A percentile compares a stretch with the other conserved stretches of the same genome.
Conservation (phyloP, 192 early-diverging fungal genomes). For the Coemansia sp. region DNA sequence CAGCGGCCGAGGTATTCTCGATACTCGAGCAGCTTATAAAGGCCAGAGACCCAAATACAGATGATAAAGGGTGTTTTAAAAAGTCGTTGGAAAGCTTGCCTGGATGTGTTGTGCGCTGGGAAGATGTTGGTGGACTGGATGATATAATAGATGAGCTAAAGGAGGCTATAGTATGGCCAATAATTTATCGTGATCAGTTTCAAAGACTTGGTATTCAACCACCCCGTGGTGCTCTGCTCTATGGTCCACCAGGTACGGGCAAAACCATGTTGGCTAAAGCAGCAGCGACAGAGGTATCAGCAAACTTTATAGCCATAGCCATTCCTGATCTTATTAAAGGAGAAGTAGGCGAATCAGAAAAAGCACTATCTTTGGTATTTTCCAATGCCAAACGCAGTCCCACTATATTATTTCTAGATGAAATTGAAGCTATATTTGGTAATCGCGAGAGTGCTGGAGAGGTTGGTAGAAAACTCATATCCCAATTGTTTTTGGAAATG, state of each 20-base stretch:
- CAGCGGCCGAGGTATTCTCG: conserved; percentile 25
- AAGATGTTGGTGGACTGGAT: conserved; percentile 77
- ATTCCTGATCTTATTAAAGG: conserved; percentile 84
- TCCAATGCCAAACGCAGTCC: conserved; percentile 67
- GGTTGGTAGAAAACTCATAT: conserved; percentile 69
- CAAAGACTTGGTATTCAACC: conserved; percentile 64
- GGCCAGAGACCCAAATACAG: background rate
- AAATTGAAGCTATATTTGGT: conserved; percentile 88
- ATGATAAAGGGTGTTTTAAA: background rate
- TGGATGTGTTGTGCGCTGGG: conserved; percentile 55
- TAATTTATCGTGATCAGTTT: conserved; percentile 63
- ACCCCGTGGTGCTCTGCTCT: conserved; percentile 78
- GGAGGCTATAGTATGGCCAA: conserved; percentile 78
- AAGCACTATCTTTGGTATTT: conserved; percentile 76
- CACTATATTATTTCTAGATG: conserved; percentile 89
- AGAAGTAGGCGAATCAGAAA: conserved; percentile 93
- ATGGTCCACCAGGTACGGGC: conserved; percentile 88
- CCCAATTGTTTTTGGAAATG: conserved; percentile 76
- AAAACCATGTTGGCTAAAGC: conserved; percentile 89
- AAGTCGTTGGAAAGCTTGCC: background rate
- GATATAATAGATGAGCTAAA: conserved; percentile 66
- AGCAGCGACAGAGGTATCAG: conserved; percentile 71
- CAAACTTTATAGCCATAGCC: conserved; percentile 75
- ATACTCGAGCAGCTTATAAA: background rate
- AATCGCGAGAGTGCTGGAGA: conserved; percentile 63